Conservation (phyloP, 768 basidiomycete genomes). For the Boletus rubescentipes region DNA sequence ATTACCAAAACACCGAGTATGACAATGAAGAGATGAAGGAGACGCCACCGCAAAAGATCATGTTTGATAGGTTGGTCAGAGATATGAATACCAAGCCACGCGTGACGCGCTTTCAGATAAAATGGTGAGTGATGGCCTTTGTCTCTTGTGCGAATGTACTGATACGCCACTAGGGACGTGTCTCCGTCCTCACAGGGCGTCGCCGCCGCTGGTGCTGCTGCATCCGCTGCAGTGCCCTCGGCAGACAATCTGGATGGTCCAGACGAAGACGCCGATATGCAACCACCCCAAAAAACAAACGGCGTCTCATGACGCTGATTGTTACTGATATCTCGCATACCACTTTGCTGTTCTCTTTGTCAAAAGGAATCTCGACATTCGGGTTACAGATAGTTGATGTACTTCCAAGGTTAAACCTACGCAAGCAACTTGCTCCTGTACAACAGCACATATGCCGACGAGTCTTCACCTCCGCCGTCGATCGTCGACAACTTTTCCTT, state of each 20-base stretch:
- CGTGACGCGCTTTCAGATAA: conserved; percentile 90
- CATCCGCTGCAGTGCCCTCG: conserved; percentile 72
- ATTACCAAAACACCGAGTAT: conserved; percentile 99
- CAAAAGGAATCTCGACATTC: conserved; percentile 7
- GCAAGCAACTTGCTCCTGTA: conserved; percentile 65
- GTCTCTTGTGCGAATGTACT: neutral
- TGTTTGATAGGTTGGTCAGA: conserved; percentile 78
- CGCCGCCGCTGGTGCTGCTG: conserved; percentile 58
- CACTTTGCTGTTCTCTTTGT: conserved; percentile 6
- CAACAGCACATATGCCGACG: conserved; percentile 84
- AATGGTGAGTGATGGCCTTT: conserved; percentile 54
- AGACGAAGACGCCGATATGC: conserved; percentile 29
- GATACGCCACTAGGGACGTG: conserved; percentile 54
- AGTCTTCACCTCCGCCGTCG: conserved; percentile 92
- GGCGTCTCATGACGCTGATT: conserved; percentile 19
- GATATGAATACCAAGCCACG: conserved; percentile 90
- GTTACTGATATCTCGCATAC: conserved; percentile 15
- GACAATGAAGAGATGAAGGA: conserved; percentile 91
- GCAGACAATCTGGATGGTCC: conserved; percentile 61
- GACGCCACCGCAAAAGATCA: conserved; percentile 62
- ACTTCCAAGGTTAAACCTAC: conserved; percentile 18
- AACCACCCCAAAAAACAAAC: conserved; percentile 21
- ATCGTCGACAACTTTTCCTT: conserved; percentile 80
- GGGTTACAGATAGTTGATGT: conserved; percentile 19
- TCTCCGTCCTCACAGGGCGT: conserved; percentile 46